These are phyloP conservation scores for Silene conica DNA, from an alignment of 148 eudicot genomes.

Conservation along the genomic window DNA sequence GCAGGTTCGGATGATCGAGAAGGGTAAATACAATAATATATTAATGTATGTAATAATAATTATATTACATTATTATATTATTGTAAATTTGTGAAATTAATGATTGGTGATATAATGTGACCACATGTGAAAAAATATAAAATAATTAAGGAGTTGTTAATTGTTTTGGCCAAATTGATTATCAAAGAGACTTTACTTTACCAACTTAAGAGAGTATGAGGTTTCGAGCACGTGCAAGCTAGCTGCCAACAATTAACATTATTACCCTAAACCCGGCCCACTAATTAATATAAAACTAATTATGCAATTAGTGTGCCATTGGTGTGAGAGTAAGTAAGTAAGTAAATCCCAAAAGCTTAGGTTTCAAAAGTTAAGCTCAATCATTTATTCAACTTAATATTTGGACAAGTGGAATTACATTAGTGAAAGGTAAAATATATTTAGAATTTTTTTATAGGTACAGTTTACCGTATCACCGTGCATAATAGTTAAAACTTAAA, in stretches of 20 bases:
- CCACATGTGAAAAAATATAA: slow-evolving; percentile 13
- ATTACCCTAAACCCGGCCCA: background rate
- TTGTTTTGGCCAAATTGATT: background rate
- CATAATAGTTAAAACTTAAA: too few species aligned
- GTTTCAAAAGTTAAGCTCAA: slow-evolving; percentile 15
- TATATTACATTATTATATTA: background rate
- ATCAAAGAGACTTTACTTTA: background rate
- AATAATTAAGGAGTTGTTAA: background rate
- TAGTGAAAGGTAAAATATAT: background rate
- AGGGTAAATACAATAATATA: background rate
- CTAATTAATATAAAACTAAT: background rate
- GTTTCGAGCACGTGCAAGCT: slow-evolving; percentile 24
- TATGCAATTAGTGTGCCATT: background rate
- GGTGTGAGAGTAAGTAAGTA: too few species aligned
- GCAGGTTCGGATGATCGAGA: too few species aligned
- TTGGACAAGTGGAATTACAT: slow-evolving; percentile 15
- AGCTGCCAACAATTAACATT: slow-evolving; percentile 2
- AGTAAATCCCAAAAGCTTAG: slow-evolving; percentile 11
- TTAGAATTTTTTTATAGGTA: too few species aligned
- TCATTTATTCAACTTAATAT: slow-evolving; percentile 22
- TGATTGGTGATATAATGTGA: slow-evolving; percentile 22
- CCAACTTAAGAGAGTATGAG: slow-evolving; percentile 5
- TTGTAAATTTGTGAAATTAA: background rate
- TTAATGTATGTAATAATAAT: too few species aligned
- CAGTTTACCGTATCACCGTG: too few species aligned